These are phyloP conservation scores for Linanthus parryae DNA, from an alignment of 148 eudicot genomes.

Conservation along the genomic window DNA sequence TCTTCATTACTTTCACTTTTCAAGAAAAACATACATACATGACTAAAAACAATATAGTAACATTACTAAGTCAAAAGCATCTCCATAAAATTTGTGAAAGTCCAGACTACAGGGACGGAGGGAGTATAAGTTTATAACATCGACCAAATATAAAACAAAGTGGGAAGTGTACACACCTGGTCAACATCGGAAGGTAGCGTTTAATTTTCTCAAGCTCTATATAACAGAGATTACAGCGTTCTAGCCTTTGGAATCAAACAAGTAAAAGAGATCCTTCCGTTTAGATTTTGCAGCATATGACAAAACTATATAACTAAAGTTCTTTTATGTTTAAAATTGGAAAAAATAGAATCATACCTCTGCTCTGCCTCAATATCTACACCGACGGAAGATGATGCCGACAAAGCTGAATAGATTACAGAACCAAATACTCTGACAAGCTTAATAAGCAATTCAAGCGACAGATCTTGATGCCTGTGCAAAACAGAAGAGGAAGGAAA, in stretches of 20 bases:
- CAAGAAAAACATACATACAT: background rate
- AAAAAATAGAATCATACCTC: conserved; percentile 40
- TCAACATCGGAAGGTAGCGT: conserved; percentile 54
- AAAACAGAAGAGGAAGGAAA: too few relatives aligned
- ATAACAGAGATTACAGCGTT: conserved; percentile 86
- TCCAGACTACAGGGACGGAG: too few relatives aligned
- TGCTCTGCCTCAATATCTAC: conserved; percentile 98
- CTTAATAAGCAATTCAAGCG: conserved; percentile 81
- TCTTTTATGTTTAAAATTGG: too few relatives aligned
- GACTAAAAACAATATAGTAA: background rate
- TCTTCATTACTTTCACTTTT: too few relatives aligned
- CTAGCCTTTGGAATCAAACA: conserved; percentile 42
- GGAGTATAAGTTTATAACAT: background rate
- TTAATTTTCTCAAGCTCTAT: conserved; percentile 87
- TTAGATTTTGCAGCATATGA: too few relatives aligned
- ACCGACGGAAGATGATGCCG: conserved; percentile 86
- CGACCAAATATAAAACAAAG: conserved; percentile 1
- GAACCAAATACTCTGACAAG: conserved; percentile 91
- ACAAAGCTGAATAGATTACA: conserved; percentile 73
- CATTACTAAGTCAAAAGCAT: too few relatives aligned
- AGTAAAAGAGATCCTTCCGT: conserved; percentile 4
- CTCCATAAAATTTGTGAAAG: too few relatives aligned
- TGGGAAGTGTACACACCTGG: conserved; percentile 44
- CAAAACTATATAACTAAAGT: too few relatives aligned
- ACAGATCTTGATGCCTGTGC: conserved; percentile 75